Conservation (phyloP, 768 basidiomycete species). For the Ramaria sp. region DNA sequence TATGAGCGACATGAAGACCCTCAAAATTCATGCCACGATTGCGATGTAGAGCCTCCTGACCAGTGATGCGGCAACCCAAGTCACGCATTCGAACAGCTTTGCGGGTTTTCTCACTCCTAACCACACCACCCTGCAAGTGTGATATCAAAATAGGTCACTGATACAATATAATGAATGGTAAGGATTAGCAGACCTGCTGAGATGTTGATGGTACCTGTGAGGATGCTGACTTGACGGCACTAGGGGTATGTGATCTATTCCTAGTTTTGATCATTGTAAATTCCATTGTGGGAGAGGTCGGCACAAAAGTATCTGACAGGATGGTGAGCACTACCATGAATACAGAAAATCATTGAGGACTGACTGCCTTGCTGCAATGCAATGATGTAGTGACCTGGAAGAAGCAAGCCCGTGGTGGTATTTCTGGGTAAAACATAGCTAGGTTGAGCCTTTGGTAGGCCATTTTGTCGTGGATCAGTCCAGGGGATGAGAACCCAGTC, state of each 20-base stretch:
- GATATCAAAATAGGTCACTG: too few species aligned
- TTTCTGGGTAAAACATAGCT: not conserved
- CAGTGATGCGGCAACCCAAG: not conserved
- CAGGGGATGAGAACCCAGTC: not conserved
- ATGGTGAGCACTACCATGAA: not conserved
- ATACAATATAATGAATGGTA: not conserved
- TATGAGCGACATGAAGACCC: not conserved
- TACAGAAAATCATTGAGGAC: not conserved
- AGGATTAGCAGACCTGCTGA: not conserved
- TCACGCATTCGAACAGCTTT: not conserved
- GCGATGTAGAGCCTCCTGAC: not conserved
- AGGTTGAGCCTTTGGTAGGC: not conserved
- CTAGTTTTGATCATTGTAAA: not conserved
- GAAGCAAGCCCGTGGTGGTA: not conserved
- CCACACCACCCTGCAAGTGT: not conserved
- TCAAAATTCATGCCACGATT: not conserved
- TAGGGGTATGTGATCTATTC: not conserved
- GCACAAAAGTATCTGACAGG: not conserved
- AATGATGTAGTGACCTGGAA: not conserved
- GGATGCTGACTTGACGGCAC: not conserved
- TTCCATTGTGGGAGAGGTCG: not conserved
- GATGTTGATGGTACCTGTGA: not conserved
- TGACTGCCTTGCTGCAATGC: not conserved
- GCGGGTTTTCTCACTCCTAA: not conserved
- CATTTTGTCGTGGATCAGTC: not conserved